A percentile compares a stretch with the other conserved stretches of the same genome.
phyloP scores from a whole-genome alignment of 495 filamentous ascomycete genomes.

The Penicillium longicatenatum region DNA sequence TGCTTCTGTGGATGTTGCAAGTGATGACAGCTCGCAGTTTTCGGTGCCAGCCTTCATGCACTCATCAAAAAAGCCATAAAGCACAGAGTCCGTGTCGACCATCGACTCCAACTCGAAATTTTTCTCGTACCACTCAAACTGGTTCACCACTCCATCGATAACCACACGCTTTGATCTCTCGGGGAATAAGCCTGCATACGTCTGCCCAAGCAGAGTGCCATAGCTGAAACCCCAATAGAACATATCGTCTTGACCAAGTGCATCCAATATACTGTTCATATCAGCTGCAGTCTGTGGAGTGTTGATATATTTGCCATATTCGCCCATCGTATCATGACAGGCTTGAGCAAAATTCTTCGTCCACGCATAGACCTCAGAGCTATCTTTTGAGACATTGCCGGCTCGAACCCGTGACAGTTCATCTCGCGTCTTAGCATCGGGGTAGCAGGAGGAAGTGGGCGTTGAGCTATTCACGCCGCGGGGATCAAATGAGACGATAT shows the following conservation, averaged over 20 bases:
- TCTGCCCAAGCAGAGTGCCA: constrained; percentile 21
- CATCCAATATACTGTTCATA: constrained; percentile 51
- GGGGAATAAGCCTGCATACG: constrained; percentile 17
- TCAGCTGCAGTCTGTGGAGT: constrained; percentile 52
- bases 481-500: constrained; percentile 48
- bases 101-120: constrained; percentile 20
- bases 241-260: constrained; percentile 37
- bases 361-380: constrained; percentile 44
- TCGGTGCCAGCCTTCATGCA: constrained; percentile 38
- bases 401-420: constrained; percentile 26
- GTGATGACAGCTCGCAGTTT: constrained; percentile 24
- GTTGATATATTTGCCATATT: constrained; percentile 41
- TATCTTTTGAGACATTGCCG: constrained; percentile 31
- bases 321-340: constrained; percentile 45
- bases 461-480: constrained; percentile 45
- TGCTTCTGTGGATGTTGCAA: constrained; percentile 36
- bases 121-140: constrained; percentile 36
- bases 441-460: constrained; percentile 42
- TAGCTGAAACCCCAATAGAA: constrained; percentile 25
- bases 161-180: constrained; percentile 18
- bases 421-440: constrained; percentile 24
- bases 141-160: constrained; percentile 18
- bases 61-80: constrained; percentile 44
- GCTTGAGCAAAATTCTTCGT: constrained; percentile 36
- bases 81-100: constrained; percentile 38